Evolutionary conservation across 257 asterid genomes (phyloP), one percentile per base, ranked within the genome.

Genomic region (Cordia subcordata): DNA sequence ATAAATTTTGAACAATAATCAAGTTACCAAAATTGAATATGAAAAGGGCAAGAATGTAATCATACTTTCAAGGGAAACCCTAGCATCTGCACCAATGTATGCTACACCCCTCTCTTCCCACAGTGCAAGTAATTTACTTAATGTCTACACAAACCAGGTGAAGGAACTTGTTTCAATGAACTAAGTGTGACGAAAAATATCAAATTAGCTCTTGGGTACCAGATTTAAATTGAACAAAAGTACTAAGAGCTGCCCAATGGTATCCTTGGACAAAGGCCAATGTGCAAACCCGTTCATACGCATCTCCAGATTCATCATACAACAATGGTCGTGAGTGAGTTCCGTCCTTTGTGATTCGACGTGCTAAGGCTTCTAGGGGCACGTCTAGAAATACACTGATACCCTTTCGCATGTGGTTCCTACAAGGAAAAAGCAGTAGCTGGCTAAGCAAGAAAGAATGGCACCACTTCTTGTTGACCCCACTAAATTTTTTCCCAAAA

Each of bases 341-440:
- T 53, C 99, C 96, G 0, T 79, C 85, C 12, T 86, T 78, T 20
- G 86, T 62, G 58, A 89, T 81, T 81, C 95, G 76, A 42, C 79
- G 83, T 23, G 96, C 97, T 78, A 92, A 86, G 72, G 96, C 94
- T 27, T 88, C 86, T 79, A 92, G 73, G 44, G 97, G 94, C 38
- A 92, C 97, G 33, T 92, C 99, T 47, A 92, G 65, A 96, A 96
- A 92, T 58, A 88, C 89, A 60, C 82, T 86, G 33, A 84, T 73
- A 49, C 99, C 99, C 73, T 82, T 86, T 61, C 68, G 80, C 89
- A 92, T 92, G 76, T 92, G 86, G 64, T 79, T 79, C 96, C 99
- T 92, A 63, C 40, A 67, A 19, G 65, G 33, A 45, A 56, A 70
- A 62, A 65, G 16, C 46, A 62, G 49, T 19, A 53, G 57, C 18